Base-by-base conservation (phyloP, 73 alveolate species). In the Strombidium stylifer region DNA sequence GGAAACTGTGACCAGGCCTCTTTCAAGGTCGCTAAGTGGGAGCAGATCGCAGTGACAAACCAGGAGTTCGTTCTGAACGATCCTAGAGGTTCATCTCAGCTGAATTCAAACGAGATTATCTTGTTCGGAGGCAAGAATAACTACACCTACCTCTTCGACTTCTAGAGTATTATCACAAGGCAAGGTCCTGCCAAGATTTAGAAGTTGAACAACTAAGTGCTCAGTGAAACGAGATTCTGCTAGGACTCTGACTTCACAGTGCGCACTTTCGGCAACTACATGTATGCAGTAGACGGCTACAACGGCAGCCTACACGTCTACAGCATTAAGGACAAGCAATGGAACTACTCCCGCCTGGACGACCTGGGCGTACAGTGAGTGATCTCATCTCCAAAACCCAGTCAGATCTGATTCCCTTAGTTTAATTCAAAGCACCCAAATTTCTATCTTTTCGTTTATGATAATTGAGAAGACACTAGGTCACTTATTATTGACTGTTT, bases 241-340 rank as follows among this genome's bases (percentile, higher is more conserved):
- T 46, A 64, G 15, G 66, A 64, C n/a, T 18, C 62, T 26, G 78
- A 64, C 19, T 64, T 8, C 31, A 46, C 45, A 6, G 78, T 65
- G 1, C 44, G 78, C 18, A 44, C 45, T 12, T 64, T 40, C 30
- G 78, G 78, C 2, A 64, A 64, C 34, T 64, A 64, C 28, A 35
- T 64, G 20, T 64, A 64, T 46, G 78, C 78, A 37, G 19, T 64
- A 44, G 78, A 64, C 28, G 37, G 51, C 23, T 59, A 44, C 47
- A 42, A 57, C 16, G 37, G 39, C 14, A 64, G 45, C 31, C 32
- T 64, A 53, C 78, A 64, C 37, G 78, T 64, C 30, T 64, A 27
- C 54, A 44, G 66, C 3, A 18, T 64, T 4, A 64, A 64, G 37
- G 78, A 64, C 31, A 64, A 64, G 47, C 3, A 15, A 45, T 64